Percentiles rank a stretch among this genome's conserved stretches.
These are phyloP conservation scores for Medicago truncatula DNA, from an alignment of 306 rosid genomes.

Conservation along the genomic window MtrunA17r5.0-ANR NC_053044.1:51141501-51142000, in stretches of 20 bases:
- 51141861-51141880: too few relatives aligned
- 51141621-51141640: constrained; percentile 42
- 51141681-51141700: constrained; percentile 17
- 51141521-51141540: constrained; percentile 82
- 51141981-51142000: too few relatives aligned
- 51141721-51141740: not conserved
- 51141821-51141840: too few relatives aligned
- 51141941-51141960: too few relatives aligned
- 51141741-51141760: constrained; percentile 7
- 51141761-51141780: constrained; percentile 1
- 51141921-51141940: too few relatives aligned
- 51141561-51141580: constrained; percentile 33
- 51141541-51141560: constrained; percentile 48
- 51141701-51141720: constrained; percentile 31
- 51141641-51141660: constrained; percentile 43
- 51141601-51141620: constrained; percentile 47
- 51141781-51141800: too few relatives aligned
- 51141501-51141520: constrained; percentile 68
- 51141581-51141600: constrained; percentile 20
- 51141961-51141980: too few relatives aligned
- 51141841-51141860: too few relatives aligned
- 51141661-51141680: not conserved
- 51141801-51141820: too few relatives aligned
- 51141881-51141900: too few relatives aligned
- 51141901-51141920: too few relatives aligned